A percentile compares a stretch with the other conserved stretches of the same genome.
Evolutionary conservation across 2,329 filamentous ascomycete species (phyloP).

Genomic region (Thielaviopsis cerberus): DNA sequence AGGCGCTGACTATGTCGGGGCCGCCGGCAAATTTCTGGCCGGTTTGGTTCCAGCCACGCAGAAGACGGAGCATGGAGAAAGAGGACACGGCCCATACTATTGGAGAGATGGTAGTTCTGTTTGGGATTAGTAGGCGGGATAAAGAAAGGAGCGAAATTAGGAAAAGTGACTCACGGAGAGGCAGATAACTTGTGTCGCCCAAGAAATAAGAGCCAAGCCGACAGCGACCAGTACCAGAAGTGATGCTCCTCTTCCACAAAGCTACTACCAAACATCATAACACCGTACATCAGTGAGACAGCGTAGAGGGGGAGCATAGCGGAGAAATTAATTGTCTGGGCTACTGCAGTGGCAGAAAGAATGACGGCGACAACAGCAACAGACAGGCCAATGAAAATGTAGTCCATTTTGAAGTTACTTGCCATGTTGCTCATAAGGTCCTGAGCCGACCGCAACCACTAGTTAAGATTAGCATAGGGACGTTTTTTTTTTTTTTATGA

Average conservation of each 20-base stretch:
- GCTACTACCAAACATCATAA: constrained; percentile 95
- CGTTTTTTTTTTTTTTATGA: too few relatives aligned
- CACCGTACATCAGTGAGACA: constrained; percentile 45
- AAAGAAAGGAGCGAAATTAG: neutral
- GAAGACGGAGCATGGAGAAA: constrained; percentile 44
- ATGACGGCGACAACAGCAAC: constrained; percentile 21
- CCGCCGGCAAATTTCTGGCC: constrained; percentile 91
- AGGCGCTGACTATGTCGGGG: constrained; percentile 61
- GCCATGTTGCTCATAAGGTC: constrained; percentile 70
- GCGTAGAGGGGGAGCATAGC: constrained; percentile 25
- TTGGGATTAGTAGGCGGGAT: neutral
- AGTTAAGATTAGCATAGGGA: neutral
- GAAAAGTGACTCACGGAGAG: neutral
- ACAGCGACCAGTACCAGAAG: constrained; percentile 87
- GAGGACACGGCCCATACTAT: constrained; percentile 25
- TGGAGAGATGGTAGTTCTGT: constrained; percentile 3
- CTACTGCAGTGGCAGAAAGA: constrained; percentile 13
- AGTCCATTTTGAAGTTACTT: constrained; percentile 66
- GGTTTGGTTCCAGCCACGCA: constrained; percentile 83
- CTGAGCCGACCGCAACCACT: constrained; percentile 57
- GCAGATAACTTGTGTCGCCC: constrained; percentile 22
- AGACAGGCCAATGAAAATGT: constrained; percentile 21
- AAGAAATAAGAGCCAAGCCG: constrained; percentile 46
- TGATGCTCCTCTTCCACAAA: constrained; percentile 98
- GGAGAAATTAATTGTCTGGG: constrained; percentile 10